Evolutionary conservation across 768 basidiomycete genomes (phyloP).

Genomic region (Phylloporus scabripes): DNA sequence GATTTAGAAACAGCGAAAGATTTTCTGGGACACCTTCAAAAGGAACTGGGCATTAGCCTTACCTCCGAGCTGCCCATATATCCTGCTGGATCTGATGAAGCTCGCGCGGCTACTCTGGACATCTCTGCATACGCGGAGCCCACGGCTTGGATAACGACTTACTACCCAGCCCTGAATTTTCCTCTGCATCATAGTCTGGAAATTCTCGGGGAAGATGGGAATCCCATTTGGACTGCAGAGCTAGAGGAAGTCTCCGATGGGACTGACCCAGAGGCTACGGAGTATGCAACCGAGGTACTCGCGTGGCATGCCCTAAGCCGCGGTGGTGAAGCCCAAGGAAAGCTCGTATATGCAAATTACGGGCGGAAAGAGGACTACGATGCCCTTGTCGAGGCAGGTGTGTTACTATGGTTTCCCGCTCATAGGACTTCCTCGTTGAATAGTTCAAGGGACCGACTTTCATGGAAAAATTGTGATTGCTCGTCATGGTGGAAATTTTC

Average conservation of each 20-base stretch:
- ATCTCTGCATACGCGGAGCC: constrained; percentile 38
- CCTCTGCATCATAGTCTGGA: constrained; percentile 54
- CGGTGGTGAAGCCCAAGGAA: constrained; percentile 61
- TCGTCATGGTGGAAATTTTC: constrained; percentile 73
- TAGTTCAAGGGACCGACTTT: constrained; percentile 50
- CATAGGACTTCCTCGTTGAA: background rate
- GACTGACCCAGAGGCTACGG: constrained; percentile 57
- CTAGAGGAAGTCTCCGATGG: constrained; percentile 62
- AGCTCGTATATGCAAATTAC: constrained; percentile 52
- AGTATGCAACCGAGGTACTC: constrained; percentile 51
- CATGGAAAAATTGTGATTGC: constrained; percentile 74
- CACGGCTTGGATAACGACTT: constrained; percentile 60
- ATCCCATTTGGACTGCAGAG: constrained; percentile 52
- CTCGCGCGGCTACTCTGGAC: constrained; percentile 47
- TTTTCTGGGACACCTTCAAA: constrained; percentile 49
- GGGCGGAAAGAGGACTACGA: constrained; percentile 63
- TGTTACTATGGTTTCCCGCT: background rate
- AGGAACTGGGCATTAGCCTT: constrained; percentile 39
- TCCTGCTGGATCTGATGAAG: constrained; percentile 51
- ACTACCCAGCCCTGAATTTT: constrained; percentile 71
- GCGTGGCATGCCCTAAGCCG: constrained; percentile 68
- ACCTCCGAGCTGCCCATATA: constrained; percentile 39
- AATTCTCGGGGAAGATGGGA: constrained; percentile 47
- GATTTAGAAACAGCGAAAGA: constrained; percentile 55
- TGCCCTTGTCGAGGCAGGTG: constrained; percentile 46